Percentiles rank a stretch among this genome's conserved stretches.
Conservation (phyloP, 441 rosid genomes). For the Melastoma candidum region DNA sequence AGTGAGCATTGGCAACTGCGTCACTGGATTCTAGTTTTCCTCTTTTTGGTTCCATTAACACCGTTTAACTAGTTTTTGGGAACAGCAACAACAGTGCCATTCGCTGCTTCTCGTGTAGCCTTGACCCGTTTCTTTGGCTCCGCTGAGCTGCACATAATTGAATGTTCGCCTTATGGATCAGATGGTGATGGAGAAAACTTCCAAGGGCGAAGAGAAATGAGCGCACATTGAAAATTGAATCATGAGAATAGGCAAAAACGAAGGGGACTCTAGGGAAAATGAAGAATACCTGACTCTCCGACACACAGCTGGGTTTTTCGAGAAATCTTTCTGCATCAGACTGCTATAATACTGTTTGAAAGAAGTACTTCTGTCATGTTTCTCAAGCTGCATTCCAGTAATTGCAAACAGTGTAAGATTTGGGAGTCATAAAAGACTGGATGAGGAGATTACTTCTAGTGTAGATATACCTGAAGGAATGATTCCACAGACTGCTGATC, state of each 20-base stretch:
- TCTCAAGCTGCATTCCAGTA: constrained; percentile 50
- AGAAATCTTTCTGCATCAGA: constrained; percentile 46
- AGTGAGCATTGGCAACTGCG: too few species aligned
- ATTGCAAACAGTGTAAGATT: constrained; percentile 2
- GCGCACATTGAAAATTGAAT: background rate
- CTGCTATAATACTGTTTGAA: constrained; percentile 69
- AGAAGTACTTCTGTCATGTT: constrained; percentile 30
- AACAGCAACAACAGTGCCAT: constrained; percentile 3
- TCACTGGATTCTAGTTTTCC: constrained; percentile 4
- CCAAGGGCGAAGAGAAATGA: background rate
- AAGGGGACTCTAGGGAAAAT: too few species aligned
- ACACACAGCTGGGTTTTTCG: constrained; percentile 23
- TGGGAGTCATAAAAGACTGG: background rate
- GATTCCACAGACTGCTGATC: constrained; percentile 62
- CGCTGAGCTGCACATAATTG: constrained; percentile 24
- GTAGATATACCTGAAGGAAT: constrained; percentile 51
- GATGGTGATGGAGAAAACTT: too few species aligned
- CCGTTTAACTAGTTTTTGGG: constrained; percentile 10
- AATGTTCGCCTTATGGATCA: background rate
- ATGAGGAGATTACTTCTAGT: background rate
- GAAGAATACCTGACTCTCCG: constrained; percentile 28
- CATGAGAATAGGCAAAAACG: background rate
- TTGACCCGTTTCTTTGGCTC: constrained; percentile 23
- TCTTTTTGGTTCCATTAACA: constrained; percentile 5
- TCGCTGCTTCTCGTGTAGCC: constrained; percentile 16